A percentile compares a stretch with the other conserved stretches of the same genome.
Conservation (phyloP, 345 rosid genomes). For the Geranium rotundifolium region DNA sequence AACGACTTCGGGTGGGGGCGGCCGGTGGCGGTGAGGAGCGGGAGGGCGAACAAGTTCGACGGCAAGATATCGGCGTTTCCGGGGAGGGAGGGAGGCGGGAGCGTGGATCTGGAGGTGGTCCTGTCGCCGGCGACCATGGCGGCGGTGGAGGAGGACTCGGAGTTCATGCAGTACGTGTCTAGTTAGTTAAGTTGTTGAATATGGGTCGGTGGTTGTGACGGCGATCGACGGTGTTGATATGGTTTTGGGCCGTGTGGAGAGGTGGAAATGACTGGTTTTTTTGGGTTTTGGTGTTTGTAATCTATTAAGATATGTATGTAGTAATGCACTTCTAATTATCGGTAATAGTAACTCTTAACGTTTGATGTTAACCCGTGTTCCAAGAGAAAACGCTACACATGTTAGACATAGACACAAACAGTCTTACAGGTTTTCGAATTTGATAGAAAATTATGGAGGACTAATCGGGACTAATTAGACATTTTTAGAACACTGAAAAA, state of each 20-base stretch:
- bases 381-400: no score
- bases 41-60: slow-evolving; percentile 77
- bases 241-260: not conserved
- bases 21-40: slow-evolving; percentile 83
- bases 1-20: slow-evolving; percentile 95
- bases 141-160: slow-evolving; percentile 53
- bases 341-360: no score
- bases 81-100: slow-evolving; percentile 67
- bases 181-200: not conserved
- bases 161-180: slow-evolving; percentile 61
- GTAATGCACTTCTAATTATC: no score
- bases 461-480: no score
- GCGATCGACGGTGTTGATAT: not conserved
- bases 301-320: no score
- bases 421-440: no score
- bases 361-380: no score
- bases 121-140: slow-evolving; percentile 80
- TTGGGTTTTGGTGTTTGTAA: not conserved
- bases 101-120: slow-evolving; percentile 74
- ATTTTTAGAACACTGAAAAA: no score
- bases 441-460: no score
- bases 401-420: no score
- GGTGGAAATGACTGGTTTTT: not conserved
- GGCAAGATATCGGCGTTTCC: slow-evolving; percentile 98
- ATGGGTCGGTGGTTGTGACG: no score